Conservation (phyloP, 2,329 filamentous ascomycete species). For the Tolypocladium inflatum region DNA sequence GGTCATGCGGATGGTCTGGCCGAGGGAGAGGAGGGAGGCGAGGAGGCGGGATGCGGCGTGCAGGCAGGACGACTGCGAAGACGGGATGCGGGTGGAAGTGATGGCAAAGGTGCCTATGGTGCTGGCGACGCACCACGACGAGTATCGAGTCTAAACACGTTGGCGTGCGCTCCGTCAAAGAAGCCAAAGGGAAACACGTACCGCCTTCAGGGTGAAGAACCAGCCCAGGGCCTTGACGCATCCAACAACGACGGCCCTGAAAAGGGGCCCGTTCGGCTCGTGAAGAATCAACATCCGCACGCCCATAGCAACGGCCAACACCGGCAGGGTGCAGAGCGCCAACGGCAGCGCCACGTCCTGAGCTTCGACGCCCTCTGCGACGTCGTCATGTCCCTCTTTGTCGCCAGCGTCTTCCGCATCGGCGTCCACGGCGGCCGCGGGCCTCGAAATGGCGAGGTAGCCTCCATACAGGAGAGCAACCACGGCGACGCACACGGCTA, state of each 20-base stretch:
- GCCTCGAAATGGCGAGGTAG: background rate
- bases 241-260: constrained; percentile 10
- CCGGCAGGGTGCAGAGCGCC: background rate
- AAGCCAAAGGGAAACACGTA: constrained; percentile 5
- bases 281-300: background rate
- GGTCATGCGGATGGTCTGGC: constrained; percentile 19
- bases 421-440: background rate
- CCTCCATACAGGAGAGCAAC: background rate
- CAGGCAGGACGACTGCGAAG: constrained; percentile 13
- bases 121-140: constrained; percentile 21
- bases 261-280: background rate
- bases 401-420: background rate
- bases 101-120: constrained; percentile 21
- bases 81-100: constrained; percentile 17
- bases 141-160: constrained; percentile 15
- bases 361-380: background rate
- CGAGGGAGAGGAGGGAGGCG: constrained; percentile 19
- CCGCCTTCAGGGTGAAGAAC: constrained; percentile 22
- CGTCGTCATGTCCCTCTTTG: background rate
- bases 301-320: background rate
- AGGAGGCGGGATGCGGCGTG: constrained; percentile 15
- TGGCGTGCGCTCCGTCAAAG: background rate
- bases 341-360: background rate
- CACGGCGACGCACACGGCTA: background rate
- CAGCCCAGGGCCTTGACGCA: constrained; percentile 22